Conservation (phyloP, 2,329 filamentous ascomycete species). For the Paraphoma sp. region DNA sequence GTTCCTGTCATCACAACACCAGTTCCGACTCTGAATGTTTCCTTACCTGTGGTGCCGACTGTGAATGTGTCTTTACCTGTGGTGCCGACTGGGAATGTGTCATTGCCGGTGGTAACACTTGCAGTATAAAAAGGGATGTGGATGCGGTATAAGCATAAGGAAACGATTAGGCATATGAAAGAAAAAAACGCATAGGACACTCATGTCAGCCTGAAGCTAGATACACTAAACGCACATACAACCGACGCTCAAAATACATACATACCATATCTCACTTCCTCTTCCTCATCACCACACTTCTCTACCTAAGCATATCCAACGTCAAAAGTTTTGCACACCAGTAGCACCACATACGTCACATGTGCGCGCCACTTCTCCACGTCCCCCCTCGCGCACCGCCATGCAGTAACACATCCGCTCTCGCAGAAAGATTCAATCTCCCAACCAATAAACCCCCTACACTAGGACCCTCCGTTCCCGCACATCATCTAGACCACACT, state of each 20-base stretch:
- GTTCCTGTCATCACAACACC: not conserved
- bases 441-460: not conserved
- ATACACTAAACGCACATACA: no score
- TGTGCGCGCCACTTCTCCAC: not conserved
- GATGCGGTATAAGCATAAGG: not conserved
- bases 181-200: no score
- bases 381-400: no score
- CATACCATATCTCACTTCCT: no score
- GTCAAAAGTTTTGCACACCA: not conserved
- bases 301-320: no score
- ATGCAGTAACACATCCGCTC: no score
- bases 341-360: not conserved
- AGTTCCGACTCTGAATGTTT: not conserved
- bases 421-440: not conserved
- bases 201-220: no score
- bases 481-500: not conserved
- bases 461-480: not conserved
- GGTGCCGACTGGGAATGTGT: conserved; percentile 4
- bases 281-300: not conserved
- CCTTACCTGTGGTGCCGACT: conserved; percentile 3
- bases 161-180: not conserved
- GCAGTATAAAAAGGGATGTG: not conserved
- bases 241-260: no score
- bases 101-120: conserved; percentile 3
- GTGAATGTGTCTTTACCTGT: conserved; percentile 6